Percentiles rank a stretch among this genome's conserved stretches.
phyloP scores from a whole-genome alignment of 805 yeast genomes.

The Tetrapisispora taiwanensis region DNA sequence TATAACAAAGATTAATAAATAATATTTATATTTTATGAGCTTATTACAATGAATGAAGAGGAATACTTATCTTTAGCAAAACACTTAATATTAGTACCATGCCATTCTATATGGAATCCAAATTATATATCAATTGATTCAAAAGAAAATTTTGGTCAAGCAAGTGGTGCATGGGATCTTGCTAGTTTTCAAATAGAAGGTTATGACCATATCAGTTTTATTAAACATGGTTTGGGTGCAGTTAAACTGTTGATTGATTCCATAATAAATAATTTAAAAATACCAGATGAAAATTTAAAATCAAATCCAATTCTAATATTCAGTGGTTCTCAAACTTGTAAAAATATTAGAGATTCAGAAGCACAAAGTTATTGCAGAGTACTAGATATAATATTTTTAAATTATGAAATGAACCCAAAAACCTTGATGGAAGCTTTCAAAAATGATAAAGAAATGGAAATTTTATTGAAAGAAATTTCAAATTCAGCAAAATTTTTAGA shows the following conservation, averaged over 20 bases:
- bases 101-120: constrained; percentile 50
- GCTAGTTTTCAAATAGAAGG: constrained; percentile 63
- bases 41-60: not conserved
- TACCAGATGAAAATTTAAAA: constrained; percentile 19
- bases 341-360: constrained; percentile 47
- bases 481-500: constrained; percentile 1
- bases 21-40: no score
- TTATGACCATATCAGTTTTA: constrained; percentile 55
- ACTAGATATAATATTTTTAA: constrained; percentile 28
- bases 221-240: constrained; percentile 46
- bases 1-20: no score
- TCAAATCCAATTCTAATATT: constrained; percentile 26
- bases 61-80: not conserved
- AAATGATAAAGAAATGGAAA: constrained; percentile 6
- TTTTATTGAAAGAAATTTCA: constrained; percentile 1
- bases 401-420: not conserved
- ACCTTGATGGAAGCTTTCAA: not conserved
- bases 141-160: constrained; percentile 36
- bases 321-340: constrained; percentile 69
- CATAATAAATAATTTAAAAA: constrained; percentile 11
- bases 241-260: constrained; percentile 26
- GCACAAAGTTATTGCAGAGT: constrained; percentile 46
- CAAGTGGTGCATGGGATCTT: constrained; percentile 50
- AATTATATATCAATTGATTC: not conserved
- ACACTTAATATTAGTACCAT: constrained; percentile 43